Evolutionary conservation across 495 filamentous ascomycete genomes (phyloP).

Genomic region (Penicillium ucsense): DNA sequence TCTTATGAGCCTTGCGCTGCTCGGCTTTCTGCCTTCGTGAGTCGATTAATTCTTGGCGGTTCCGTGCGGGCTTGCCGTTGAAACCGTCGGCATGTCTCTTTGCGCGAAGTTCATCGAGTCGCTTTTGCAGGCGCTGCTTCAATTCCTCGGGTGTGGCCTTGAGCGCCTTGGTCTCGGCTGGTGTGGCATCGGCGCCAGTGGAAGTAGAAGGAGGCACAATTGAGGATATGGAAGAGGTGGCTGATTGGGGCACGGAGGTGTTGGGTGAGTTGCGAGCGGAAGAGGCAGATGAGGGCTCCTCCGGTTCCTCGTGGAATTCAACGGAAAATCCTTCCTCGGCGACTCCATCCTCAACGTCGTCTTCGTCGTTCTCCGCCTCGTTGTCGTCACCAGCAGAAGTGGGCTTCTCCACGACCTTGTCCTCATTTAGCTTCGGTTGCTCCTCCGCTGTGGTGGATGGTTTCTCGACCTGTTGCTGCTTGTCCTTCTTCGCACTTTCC

Average conservation of each 20-base stretch:
- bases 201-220: slow-evolving; percentile 45
- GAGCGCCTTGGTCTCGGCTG: slow-evolving; percentile 28
- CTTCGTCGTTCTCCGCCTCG: slow-evolving; percentile 9
- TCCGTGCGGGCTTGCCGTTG: slow-evolving; percentile 69
- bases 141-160: slow-evolving; percentile 57
- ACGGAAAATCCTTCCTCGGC: slow-evolving; percentile 37
- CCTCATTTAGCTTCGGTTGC: slow-evolving; percentile 11
- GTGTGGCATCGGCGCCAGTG: slow-evolving; percentile 25
- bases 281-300: slow-evolving; percentile 38
- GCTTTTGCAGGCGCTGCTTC: slow-evolving; percentile 64
- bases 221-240: slow-evolving; percentile 64
- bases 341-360: slow-evolving; percentile 28
- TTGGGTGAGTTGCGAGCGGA: slow-evolving; percentile 57
- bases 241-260: slow-evolving; percentile 45
- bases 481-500: slow-evolving; percentile 35
- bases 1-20: slow-evolving; percentile 76
- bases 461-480: slow-evolving; percentile 32
- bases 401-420: slow-evolving; percentile 23
- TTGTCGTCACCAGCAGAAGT: slow-evolving; percentile 10
- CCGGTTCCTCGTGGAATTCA: slow-evolving; percentile 29
- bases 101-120: slow-evolving; percentile 72
- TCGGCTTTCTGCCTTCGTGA: slow-evolving; percentile 77
- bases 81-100: slow-evolving; percentile 72
- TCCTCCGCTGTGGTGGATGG: slow-evolving; percentile 7
- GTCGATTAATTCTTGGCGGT: slow-evolving; percentile 83